Conservation (phyloP, 139 green algal genomes). For the Ettlia oleoabundans region DNA sequence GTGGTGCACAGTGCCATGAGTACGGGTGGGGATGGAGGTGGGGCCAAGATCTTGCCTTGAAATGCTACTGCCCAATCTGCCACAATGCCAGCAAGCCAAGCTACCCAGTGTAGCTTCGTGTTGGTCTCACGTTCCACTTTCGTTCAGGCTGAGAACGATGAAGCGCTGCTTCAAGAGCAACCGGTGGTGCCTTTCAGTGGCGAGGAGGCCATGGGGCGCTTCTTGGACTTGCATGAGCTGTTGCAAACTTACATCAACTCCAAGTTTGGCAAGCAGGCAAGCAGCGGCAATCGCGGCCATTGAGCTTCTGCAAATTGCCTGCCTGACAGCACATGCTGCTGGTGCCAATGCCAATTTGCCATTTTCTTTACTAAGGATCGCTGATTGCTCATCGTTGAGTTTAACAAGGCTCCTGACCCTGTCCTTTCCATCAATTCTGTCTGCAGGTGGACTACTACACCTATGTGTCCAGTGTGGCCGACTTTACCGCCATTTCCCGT, state of each 20-base stretch:
- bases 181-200: constrained; percentile 80
- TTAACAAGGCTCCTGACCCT: too few relatives aligned
- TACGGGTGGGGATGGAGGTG: not conserved
- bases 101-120: too few relatives aligned
- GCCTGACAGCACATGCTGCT: too few relatives aligned
- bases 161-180: constrained; percentile 56
- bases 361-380: too few relatives aligned
- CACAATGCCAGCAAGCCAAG: too few relatives aligned
- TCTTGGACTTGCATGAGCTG: constrained; percentile 91
- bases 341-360: too few relatives aligned
- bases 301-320: not conserved
- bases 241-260: constrained; percentile 82
- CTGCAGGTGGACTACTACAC: constrained; percentile 68
- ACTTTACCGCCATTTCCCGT: constrained; percentile 56
- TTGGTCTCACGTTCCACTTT: not conserved
- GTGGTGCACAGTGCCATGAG: not conserved
- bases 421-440: too few relatives aligned
- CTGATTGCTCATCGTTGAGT: too few relatives aligned
- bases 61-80: too few relatives aligned
- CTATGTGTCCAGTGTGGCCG: constrained; percentile 67
- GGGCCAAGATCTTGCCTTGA: not conserved
- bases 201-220: constrained; percentile 89
- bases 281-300: not conserved
- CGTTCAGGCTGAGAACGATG: constrained; percentile 67
- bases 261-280: constrained; percentile 73